phyloP scores from a whole-genome alignment of 1,284 basidiomycete genomes.

The Ceratobasidium sp. region DNA sequence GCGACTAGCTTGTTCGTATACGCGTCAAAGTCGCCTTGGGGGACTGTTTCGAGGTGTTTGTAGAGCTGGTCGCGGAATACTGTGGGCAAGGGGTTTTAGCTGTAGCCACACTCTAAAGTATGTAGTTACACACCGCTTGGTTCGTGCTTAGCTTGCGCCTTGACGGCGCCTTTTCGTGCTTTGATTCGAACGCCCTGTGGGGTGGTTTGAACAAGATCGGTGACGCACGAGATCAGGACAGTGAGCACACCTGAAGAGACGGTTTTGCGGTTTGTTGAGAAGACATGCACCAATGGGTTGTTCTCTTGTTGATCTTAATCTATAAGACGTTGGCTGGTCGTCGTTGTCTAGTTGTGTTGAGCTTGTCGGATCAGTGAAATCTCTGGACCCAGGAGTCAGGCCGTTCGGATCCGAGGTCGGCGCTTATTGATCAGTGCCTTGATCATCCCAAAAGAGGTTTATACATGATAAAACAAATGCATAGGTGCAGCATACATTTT shows the following conservation, averaged over 20 bases:
- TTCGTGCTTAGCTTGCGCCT: slow-evolving; percentile 91
- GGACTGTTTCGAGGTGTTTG: slow-evolving; percentile 91
- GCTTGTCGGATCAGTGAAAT: slow-evolving; percentile 26
- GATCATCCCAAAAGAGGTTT: slow-evolving; percentile 16
- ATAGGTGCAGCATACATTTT: slow-evolving; percentile 45
- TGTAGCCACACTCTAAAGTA: not conserved
- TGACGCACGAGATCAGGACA: not conserved
- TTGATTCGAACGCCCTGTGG: slow-evolving; percentile 81
- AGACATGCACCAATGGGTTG: slow-evolving; percentile 45
- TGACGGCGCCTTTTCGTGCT: slow-evolving; percentile 88
- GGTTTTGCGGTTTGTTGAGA: slow-evolving; percentile 47
- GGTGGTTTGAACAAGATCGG: slow-evolving; percentile 1
- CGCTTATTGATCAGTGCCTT: slow-evolving; percentile 31
- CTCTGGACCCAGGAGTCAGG: not conserved
- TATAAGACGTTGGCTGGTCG: slow-evolving; percentile 28
- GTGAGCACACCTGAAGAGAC: slow-evolving; percentile 42
- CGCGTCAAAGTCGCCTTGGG: slow-evolving; percentile 84
- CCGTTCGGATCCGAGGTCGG: slow-evolving; percentile 4
- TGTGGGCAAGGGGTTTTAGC: slow-evolving; percentile 57
- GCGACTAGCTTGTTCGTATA: slow-evolving; percentile 89
- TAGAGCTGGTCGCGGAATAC: slow-evolving; percentile 96
- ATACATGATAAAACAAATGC: slow-evolving; percentile 42
- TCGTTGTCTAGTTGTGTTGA: slow-evolving; percentile 16
- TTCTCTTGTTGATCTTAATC: slow-evolving; percentile 36
- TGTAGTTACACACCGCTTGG: slow-evolving; percentile 68